Conservation (phyloP, 441 rosid species). For the Populus hybrid region DNA sequence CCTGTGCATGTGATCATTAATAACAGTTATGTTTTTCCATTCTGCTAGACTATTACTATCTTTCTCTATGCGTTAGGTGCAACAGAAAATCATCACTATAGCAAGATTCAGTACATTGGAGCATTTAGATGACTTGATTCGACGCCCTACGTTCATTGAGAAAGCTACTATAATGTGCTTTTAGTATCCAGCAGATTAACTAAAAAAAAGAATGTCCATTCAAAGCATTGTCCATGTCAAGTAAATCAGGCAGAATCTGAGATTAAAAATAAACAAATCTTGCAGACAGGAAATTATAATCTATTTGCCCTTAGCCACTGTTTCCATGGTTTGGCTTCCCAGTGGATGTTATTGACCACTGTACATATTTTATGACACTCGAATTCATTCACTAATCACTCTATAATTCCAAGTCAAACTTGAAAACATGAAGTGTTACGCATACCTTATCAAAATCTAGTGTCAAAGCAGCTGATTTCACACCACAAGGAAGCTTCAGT, state of each 20-base stretch:
- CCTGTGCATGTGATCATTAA: neutral
- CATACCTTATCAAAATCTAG: slow-evolving; percentile 92
- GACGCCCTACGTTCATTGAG: neutral
- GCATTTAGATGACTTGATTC: neutral
- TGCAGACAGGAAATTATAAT: neutral
- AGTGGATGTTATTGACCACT: neutral
- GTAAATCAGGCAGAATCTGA: neutral
- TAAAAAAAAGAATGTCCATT: neutral
- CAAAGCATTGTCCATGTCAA: neutral
- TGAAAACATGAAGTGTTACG: slow-evolving; percentile 2
- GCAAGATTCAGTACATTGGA: slow-evolving; percentile 3
- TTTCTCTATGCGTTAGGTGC: neutral
- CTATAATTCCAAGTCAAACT: neutral
- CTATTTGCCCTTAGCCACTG: neutral
- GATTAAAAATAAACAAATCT: neutral
- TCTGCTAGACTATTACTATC: neutral
- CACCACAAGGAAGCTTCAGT: slow-evolving; percentile 71
- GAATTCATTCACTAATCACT: neutral
- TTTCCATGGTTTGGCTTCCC: neutral
- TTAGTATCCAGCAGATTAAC: neutral
- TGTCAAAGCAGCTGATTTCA: slow-evolving; percentile 70
- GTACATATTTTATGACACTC: neutral
- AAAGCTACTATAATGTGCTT: neutral
- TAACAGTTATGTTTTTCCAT: neutral
- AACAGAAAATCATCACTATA: neutral